Evolutionary conservation across 169 alveolate species (phyloP), one percentile per base, ranked within the genome.

Genomic region (Plasmodium relictum): DNA sequence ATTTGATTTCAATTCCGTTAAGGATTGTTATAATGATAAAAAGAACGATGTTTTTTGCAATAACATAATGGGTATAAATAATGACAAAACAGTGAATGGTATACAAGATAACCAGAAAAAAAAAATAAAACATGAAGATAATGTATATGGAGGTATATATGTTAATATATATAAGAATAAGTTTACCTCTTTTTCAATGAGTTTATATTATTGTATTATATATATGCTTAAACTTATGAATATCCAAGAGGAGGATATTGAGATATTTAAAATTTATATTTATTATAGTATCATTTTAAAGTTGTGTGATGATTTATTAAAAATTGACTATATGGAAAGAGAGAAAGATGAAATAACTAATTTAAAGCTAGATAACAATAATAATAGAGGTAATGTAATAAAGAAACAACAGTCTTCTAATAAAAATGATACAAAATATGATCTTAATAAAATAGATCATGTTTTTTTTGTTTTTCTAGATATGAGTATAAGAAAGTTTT

Each of bases 281-380:
- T 83, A 83, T 65, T 83, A 83, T 68, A 83, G 91, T 61, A 83
- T 83, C 37, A 42, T 83, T 59, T 69, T 83, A 66, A 83, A 83
- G 54, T 68, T 83, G 26, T 68, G 83, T 54, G 91, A 83, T 39
- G 91, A 83, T 56, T 54, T 83, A 65, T 68, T 68, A 10, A 44
- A 31, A 31, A 37, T 31, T 69, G 91, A 83, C 0, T 42, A 68
- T 20, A 65, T 14, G 18, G 50, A 66, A 16, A 20, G 69, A 54
- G 44, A 37, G 44, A 45, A 18, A 59, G 69, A 70, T 6, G 80
- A 42, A 48, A 24, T 45, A 44, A 18, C 3, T 42, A 39, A 41
- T 16, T 20, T 24, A 14, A 42, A 56, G 74, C 16, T 18, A 14
- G n/a, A 22, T 39, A 6, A 44, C 8, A 18, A 50, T 45, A 50